Conservation (phyloP, 768 basidiomycete genomes). For the Lactifluus volemus region DNA sequence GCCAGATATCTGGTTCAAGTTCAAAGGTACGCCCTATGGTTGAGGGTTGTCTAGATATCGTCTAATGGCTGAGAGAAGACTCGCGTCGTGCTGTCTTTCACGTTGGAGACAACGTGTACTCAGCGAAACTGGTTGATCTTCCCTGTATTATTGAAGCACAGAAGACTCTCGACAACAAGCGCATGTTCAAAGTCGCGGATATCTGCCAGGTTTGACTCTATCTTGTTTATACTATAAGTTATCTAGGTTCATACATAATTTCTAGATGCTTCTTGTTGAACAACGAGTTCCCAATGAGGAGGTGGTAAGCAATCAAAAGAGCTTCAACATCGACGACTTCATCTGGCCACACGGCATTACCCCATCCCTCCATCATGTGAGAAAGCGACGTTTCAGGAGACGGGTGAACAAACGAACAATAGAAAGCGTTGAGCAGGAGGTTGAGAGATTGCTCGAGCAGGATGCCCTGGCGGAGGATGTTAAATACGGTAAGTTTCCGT, state of each 20-base stretch:
- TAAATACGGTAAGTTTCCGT: slow-evolving; percentile 49
- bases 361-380: slow-evolving; percentile 81
- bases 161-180: slow-evolving; percentile 92
- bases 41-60: not conserved
- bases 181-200: slow-evolving; percentile 98
- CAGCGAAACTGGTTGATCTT: slow-evolving; percentile 91
- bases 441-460: slow-evolving; percentile 76
- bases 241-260: not conserved
- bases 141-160: slow-evolving; percentile 92
- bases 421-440: slow-evolving; percentile 90
- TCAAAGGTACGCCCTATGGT: slow-evolving; percentile 59
- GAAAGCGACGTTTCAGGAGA: slow-evolving; percentile 90
- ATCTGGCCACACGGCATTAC: slow-evolving; percentile 97
- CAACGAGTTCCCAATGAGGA: slow-evolving; percentile 67
- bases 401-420: slow-evolving; percentile 82
- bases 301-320: slow-evolving; percentile 47
- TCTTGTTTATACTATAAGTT: slow-evolving; percentile 7
- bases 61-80: slow-evolving; percentile 39
- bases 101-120: slow-evolving; percentile 68
- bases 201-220: slow-evolving; percentile 73
- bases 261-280: slow-evolving; percentile 87
- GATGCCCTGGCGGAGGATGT: slow-evolving; percentile 69
- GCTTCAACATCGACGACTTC: slow-evolving; percentile 89
- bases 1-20: slow-evolving; percentile 93
- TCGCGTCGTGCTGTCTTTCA: slow-evolving; percentile 87